Evolutionary conservation across 495 filamentous ascomycete genomes (phyloP).

Genomic region (Friedmanniomyces simplex): DNA sequence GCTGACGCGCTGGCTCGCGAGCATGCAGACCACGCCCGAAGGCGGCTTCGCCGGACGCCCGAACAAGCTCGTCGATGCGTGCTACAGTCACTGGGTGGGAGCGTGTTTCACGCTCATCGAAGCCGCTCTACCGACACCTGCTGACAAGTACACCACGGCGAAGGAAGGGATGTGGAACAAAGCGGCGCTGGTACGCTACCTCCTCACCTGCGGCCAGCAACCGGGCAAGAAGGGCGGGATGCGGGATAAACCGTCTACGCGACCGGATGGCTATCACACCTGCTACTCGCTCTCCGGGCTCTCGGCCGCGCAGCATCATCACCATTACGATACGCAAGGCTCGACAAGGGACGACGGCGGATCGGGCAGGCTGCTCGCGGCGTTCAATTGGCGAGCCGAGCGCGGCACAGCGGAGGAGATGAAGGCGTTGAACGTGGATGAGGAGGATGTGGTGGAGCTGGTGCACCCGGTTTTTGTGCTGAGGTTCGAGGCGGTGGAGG

Average conservation of each 20-base stretch:
- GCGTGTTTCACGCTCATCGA: slow-evolving; percentile 86
- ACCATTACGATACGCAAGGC: slow-evolving; percentile 42
- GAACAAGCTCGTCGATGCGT: slow-evolving; percentile 97
- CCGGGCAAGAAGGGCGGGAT: slow-evolving; percentile 60
- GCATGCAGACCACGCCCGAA: slow-evolving; percentile 82
- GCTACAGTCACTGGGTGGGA: slow-evolving; percentile 96
- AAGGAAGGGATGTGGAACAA: slow-evolving; percentile 57
- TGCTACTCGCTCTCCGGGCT: slow-evolving; percentile 84
- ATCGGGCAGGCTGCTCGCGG: slow-evolving; percentile 34
- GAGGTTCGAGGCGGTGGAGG: slow-evolving; percentile 56
- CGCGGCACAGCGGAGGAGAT: slow-evolving; percentile 27
- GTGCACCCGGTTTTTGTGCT: slow-evolving; percentile 83
- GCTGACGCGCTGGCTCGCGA: slow-evolving; percentile 76
- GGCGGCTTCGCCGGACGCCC: slow-evolving; percentile 86
- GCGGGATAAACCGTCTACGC: slow-evolving; percentile 86
- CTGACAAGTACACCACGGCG: no score
- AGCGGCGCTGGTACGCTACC: slow-evolving; percentile 77
- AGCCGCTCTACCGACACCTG: slow-evolving; percentile 44
- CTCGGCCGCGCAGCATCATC: slow-evolving; percentile 67
- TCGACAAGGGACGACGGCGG: background rate
- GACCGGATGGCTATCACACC: slow-evolving; percentile 80
- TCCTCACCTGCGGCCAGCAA: slow-evolving; percentile 73
- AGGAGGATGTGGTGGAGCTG: slow-evolving; percentile 40
- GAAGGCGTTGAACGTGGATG: slow-evolving; percentile 38
- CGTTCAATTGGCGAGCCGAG: slow-evolving; percentile 55